Conservation (phyloP, 768 basidiomycete genomes). For the Peribolospora kevripleyi region DNA sequence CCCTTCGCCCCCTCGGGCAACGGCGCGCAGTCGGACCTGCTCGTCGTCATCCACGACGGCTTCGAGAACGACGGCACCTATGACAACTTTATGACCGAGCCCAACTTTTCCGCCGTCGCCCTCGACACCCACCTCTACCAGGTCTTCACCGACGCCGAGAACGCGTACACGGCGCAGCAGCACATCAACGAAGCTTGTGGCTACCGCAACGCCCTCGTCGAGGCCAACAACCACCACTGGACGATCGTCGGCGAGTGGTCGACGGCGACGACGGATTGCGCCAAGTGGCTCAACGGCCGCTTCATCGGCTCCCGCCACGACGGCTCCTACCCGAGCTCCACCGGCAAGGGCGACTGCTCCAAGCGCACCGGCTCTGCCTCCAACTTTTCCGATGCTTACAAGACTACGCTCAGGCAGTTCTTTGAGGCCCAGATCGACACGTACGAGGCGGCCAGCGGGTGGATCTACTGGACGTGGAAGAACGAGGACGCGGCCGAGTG, state of each 20-base stretch:
- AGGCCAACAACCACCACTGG: conserved; percentile 12
- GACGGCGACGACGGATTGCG: conserved; percentile 19
- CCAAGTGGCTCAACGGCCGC: conserved; percentile 9
- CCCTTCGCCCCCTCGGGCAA: no score
- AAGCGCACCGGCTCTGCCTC: conserved; percentile 41
- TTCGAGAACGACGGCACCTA: neutral
- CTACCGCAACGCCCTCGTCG: neutral
- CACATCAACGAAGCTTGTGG: neutral
- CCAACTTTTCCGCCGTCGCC: neutral
- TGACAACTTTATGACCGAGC: neutral
- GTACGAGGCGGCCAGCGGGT: conserved; percentile 17
- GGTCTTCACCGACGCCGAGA: neutral
- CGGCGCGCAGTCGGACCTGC: no score
- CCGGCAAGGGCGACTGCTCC: conserved; percentile 12
- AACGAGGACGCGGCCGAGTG: conserved; percentile 58
- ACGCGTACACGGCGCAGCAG: neutral
- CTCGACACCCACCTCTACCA: neutral
- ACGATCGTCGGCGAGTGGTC: conserved; percentile 21
- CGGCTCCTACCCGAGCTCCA: conserved; percentile 16
- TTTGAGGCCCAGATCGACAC: conserved; percentile 50
- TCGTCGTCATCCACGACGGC: neutral
- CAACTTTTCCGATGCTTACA: conserved; percentile 49
- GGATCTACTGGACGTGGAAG: conserved; percentile 17
- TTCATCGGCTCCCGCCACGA: conserved; percentile 19
- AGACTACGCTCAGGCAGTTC: conserved; percentile 50